Percentiles rank a stretch among this genome's conserved stretches.
These are phyloP conservation scores for Schrenkiella parvula DNA, from an alignment of 345 rosid species.

Conservation along the genomic window DNA sequence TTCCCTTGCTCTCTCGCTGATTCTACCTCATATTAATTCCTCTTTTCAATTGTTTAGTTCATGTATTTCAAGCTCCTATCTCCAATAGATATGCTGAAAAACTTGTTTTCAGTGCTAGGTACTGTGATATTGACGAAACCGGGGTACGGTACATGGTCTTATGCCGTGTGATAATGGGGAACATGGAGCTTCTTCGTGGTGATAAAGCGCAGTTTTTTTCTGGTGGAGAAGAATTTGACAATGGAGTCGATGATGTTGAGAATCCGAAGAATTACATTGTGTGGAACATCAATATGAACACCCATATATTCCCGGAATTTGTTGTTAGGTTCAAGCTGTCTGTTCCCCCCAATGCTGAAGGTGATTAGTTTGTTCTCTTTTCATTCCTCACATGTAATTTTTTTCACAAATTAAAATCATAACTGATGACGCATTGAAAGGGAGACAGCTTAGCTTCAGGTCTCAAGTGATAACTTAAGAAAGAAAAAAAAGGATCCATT, in stretches of 20 bases:
- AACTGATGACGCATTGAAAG: slow-evolving; percentile 37
- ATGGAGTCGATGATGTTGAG: slow-evolving; percentile 73
- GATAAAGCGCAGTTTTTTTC: slow-evolving; percentile 59
- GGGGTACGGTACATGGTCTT: slow-evolving; percentile 61
- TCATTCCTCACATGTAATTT: not conserved
- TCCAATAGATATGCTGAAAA: not conserved
- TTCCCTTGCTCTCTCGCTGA: not conserved
- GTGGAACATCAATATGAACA: slow-evolving; percentile 84
- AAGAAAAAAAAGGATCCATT: slow-evolving; percentile 24
- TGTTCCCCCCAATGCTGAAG: slow-evolving; percentile 45
- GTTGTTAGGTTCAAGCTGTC: slow-evolving; percentile 85
- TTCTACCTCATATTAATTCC: not conserved
- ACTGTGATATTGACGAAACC: slow-evolving; percentile 86
- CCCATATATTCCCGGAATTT: slow-evolving; percentile 84
- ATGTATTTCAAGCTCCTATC: not conserved
- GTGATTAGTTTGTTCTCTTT: slow-evolving; percentile 46
- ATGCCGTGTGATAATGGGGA: slow-evolving; percentile 91
- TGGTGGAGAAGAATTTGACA: slow-evolving; percentile 64
- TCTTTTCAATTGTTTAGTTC: not conserved
- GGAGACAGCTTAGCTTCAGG: slow-evolving; percentile 38
- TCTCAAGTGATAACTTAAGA: slow-evolving; percentile 19
- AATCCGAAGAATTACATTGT: slow-evolving; percentile 57
- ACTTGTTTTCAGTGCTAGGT: slow-evolving; percentile 54
- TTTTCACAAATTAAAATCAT: slow-evolving; percentile 15
- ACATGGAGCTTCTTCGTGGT: slow-evolving; percentile 60